These are phyloP conservation scores for Plasmodium berghei DNA, from an alignment of 169 alveolate genomes.

Conservation along the genomic window DNA sequence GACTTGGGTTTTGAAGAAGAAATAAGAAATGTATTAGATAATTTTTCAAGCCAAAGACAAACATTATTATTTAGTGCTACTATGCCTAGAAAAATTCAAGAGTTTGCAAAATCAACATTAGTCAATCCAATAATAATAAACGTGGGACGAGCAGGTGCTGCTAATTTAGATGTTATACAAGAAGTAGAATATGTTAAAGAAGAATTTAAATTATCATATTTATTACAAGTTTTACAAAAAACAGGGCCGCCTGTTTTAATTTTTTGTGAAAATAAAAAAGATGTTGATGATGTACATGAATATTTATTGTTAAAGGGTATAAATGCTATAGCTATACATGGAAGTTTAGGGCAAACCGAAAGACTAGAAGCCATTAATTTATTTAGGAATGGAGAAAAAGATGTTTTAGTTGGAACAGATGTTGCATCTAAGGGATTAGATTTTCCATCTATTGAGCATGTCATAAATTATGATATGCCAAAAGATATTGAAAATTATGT, in stretches of 20 bases:
- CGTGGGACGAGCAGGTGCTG: constrained; percentile 96
- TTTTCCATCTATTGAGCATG: constrained; percentile 96
- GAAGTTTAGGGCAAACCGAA: constrained; percentile 92
- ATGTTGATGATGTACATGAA: constrained; percentile 96
- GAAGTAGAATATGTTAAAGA: constrained; percentile 94
- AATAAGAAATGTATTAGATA: constrained; percentile 92
- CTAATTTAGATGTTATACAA: constrained; percentile 93
- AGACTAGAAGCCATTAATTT: constrained; percentile 88
- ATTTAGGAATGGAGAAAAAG: constrained; percentile 87
- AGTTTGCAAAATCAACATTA: constrained; percentile 94
- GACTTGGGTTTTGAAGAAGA: constrained; percentile 98
- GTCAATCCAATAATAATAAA: constrained; percentile 94
- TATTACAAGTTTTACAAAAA: constrained; percentile 93
- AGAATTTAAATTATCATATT: constrained; percentile 91
- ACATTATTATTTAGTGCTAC: constrained; percentile 98
- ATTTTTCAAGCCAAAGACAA: constrained; percentile 93
- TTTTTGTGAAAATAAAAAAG: constrained; percentile 95
- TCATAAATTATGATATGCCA: constrained; percentile 99
- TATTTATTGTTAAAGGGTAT: constrained; percentile 91
- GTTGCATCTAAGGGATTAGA: constrained; percentile 98
- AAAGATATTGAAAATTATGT: constrained; percentile 96
- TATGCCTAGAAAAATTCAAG: constrained; percentile 96
- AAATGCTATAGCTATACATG: constrained; percentile 93
- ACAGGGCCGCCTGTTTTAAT: constrained; percentile 97
- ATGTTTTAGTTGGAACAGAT: constrained; percentile 94